Evolutionary conservation across 2,329 filamentous ascomycete species (phyloP), one percentile per base, ranked within the genome.

Genomic region (Cladosporium austrohemisphaericum): DNA sequence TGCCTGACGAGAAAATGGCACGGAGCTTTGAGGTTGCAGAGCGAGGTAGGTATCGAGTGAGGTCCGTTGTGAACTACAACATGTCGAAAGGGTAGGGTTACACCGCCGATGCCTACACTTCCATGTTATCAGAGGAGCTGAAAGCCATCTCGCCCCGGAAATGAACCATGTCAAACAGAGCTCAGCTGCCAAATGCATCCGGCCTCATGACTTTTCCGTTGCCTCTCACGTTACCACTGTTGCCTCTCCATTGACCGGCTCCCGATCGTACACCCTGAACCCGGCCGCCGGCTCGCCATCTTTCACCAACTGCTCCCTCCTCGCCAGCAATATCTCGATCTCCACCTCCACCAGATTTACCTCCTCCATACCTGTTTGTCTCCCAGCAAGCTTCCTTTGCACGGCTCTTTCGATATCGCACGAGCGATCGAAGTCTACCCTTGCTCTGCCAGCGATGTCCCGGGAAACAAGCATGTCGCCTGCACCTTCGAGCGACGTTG

Each of bases 291-390:
- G 33, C 14, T 29, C 16, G 2, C 22, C 33, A n/a, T 47, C 44
- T 5, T 38, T 26, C 2, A 7, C 18, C 18, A 38, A n/a, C 25
- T 38, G 11, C 44, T 47, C 18, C 13, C 33, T 37, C 6, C 23
- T 23, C 13, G 32, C 44, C 10, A 38, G 14, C 18, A 47, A 20
- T 25, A 37, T 37, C 11, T 47, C 22, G 3, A 38, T 38, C 25
- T 47, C 44, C 7, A 47, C 44, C 35, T 38, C 25, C 5, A 47
- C 18, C 10, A 47, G 32, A 29, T 47, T 47, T 4, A 38, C 3
- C 1, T 23, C 23, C 20, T 23, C 18, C 16, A 38, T 11, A 5
- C 25, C 33, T 5, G 16, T 13, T 5, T 3, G 16, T n/a, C 25
- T 29, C 13, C 18, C 13, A 5, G 14, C 33, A 3, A 47, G 25